Evolutionary conservation across 2,329 filamentous ascomycete species (phyloP), one percentile per base, ranked within the genome.

Genomic region (Cladosporium colombiae): DNA sequence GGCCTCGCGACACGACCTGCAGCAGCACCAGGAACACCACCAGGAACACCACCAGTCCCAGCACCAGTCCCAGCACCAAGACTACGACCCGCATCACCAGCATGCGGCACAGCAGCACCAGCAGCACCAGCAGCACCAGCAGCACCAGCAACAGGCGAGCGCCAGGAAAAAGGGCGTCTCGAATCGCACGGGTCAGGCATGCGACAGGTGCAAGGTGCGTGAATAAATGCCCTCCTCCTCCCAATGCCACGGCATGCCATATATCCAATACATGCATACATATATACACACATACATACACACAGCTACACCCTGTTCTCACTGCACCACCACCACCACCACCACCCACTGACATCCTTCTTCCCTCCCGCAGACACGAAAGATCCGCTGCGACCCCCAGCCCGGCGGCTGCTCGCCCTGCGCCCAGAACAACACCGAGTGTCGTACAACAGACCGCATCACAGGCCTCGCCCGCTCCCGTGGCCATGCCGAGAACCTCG

Each of bases 401-500:
- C 87, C 90, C 35, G 89, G 91, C 70, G 92, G 91, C 68, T 96
- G 92, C 80, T 91, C 91, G 68, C 90, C 91, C 72, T 96, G 92
- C 80, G 81, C 87, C 71, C 88, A 90, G 77, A 90, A 91, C 75
- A 88, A 87, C 69, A 87, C 90, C 72, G 86, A 91, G 74, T 96
- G 92, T 80, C 89, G 87, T 79, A 93, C 93, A 63, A 96, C 92
- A 66, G 92, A 96, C 77, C 88, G 92, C 72, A 92, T 95, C 74
- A 93, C 91, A 3, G 91, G 92, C 66, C 89, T 90, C 68, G 91
- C 92, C 60, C 90, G 91, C 67, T 87, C 88, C 65, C 84, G 92
- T 72, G 92, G 92, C 62, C 92, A 94, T 73, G 83, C 91, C 69
- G 89, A 93, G 75, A 86, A 89, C 71, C 82, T 95, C 65, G 91